These are phyloP conservation scores for Schizochytrium sp. DNA, from an alignment of 108 stramenopile species.

Conservation along the genomic window DNA sequence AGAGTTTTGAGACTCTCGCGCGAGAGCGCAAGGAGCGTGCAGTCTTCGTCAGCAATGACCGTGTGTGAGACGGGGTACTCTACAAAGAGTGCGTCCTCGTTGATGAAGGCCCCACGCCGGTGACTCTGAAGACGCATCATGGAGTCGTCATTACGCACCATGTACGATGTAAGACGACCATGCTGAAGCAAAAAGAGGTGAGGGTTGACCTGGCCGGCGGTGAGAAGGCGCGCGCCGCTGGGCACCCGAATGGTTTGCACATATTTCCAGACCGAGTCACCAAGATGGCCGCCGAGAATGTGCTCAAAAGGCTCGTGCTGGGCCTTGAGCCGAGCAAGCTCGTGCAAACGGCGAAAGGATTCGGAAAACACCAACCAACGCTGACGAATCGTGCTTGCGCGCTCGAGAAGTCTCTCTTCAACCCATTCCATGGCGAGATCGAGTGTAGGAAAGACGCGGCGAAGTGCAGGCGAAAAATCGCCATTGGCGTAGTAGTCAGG, in stretches of 20 bases:
- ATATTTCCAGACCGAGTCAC: conserved; percentile 14
- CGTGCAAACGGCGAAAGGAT: background rate
- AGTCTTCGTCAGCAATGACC: conserved; percentile 5
- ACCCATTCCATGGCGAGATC: conserved; percentile 18
- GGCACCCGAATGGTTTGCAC: background rate
- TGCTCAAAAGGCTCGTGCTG: conserved; percentile 15
- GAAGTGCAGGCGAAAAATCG: background rate
- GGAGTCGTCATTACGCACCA: background rate
- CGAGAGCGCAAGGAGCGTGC: background rate
- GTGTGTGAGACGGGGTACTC: background rate
- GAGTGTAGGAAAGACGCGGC: background rate
- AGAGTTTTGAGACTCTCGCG: background rate
- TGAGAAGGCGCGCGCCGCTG: background rate
- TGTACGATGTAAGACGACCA: background rate
- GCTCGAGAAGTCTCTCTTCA: background rate
- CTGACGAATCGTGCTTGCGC: background rate
- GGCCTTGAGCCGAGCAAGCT: background rate
- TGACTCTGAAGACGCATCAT: conserved; percentile 1
- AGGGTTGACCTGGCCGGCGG: background rate
- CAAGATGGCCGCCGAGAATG: conserved; percentile 15
- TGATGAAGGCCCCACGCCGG: conserved; percentile 2
- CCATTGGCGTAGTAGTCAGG: background rate
- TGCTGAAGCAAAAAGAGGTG: background rate
- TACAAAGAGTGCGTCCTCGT: background rate
- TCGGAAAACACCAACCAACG: background rate